Base-by-base conservation (phyloP, 345 rosid genomes). In the Gossypium bickii region DNA sequence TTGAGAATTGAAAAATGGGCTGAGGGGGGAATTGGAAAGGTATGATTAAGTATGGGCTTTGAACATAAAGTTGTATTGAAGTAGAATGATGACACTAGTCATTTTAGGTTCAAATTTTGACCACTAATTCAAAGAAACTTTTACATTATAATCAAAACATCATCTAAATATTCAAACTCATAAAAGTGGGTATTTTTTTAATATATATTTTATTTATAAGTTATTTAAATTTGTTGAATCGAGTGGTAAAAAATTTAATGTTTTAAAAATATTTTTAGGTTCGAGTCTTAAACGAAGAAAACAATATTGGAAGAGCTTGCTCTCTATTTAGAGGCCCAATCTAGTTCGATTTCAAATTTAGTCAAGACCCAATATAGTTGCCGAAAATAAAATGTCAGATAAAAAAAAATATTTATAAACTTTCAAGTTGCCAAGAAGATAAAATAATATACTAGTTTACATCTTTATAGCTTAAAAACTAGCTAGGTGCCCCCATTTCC, bases 401-500 rank as follows among this genome's bases (percentile, higher is more conserved):
- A 29, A 27, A 27, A 27, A 27, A 27, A 27, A 29, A 3, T 3
- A 29, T 29, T 29, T 29, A 4, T 29, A 29, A 0, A 29, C 38
- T 29, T 29, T 29, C 38, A 4, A 3, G 48, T 63, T n/a, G 22
- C 41, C 68, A 41, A n/a, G 38, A 66, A 66, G 34, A 43, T 45
- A 12, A 66, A 66, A 16, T 38, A 64, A 43, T 3, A n/a, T 43
- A 1, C 45, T 4, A 43, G 29, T 0, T 11, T 3, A 27, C 17
- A 27, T 60, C 16, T 48, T 29, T 29, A 29, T 29, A 3, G 34
- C 34, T 29, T 29, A 29, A 29, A 29, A 29, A 29, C 34, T 29
- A 29, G 15, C 15, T 48, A 17, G 7, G 57, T 43, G 60, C 79
- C 77, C 29, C 3, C 34, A 29, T 5, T 29, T 29, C 79, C 81